Conservation (phyloP, 1,284 basidiomycete species). For the Thecaphora thlaspeos region DNA sequence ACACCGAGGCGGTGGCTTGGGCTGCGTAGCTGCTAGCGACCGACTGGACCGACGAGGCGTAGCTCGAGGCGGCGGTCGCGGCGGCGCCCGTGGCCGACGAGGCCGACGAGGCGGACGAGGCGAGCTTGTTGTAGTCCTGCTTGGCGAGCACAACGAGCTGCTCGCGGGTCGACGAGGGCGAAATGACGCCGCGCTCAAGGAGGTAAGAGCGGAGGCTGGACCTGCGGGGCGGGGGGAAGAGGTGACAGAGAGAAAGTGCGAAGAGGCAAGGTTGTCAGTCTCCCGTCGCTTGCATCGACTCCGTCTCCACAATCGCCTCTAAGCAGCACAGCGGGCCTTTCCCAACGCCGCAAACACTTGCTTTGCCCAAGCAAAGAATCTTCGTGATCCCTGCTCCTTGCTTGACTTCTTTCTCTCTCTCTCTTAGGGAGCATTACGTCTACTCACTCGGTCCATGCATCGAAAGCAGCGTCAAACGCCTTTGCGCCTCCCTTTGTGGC, state of each 20-base stretch:
- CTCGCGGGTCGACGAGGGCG: conserved; percentile 50
- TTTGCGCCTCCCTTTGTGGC: conserved; percentile 38
- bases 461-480: conserved; percentile 51
- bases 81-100: conserved; percentile 19
- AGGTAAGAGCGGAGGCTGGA: conserved; percentile 53
- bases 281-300: no score
- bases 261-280: not conserved
- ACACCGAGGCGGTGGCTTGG: conserved; percentile 23
- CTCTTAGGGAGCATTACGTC: not conserved
- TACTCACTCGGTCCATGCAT: conserved; percentile 51
- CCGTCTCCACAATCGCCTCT: no score
- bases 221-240: not conserved
- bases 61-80: conserved; percentile 24
- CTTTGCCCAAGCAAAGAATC: no score
- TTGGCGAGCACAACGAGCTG: conserved; percentile 50
- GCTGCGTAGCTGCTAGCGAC: conserved; percentile 37
- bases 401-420: no score
- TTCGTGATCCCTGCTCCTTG: no score
- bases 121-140: conserved; percentile 47
- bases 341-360: no score
- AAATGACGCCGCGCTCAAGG: conserved; percentile 54
- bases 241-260: not conserved
- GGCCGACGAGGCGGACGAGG: conserved; percentile 21
- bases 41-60: conserved; percentile 42
- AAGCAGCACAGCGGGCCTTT: no score